Evolutionary conservation across 2,329 filamentous ascomycete genomes (phyloP), one percentile per base, ranked within the genome.

Genomic region (Nemania serpens): DNA sequence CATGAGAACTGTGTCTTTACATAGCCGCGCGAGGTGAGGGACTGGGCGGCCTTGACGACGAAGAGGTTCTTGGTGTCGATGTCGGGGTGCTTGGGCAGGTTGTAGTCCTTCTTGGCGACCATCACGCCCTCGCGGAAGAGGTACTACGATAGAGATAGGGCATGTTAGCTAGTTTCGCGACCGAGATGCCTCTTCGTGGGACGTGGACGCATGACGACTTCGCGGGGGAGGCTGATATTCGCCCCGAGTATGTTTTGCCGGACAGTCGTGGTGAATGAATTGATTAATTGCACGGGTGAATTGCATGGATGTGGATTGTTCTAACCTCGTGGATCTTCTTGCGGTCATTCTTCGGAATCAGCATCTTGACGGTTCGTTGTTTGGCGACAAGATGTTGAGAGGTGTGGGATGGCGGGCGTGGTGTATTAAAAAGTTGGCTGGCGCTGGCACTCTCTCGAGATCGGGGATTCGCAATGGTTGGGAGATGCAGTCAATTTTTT

Each of bases 1-100:
- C 93, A 97, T 72, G 93, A 97, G 91, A 99, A 99, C 83, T 96
- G 95, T 75, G 95, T 99, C 91, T 99, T 99, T 84, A 99, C 88
- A 83, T 91, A 98, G 79, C 94, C 94, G 80, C 95, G 94, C 74
- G 93, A 97, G 85, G 89, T 96, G 78, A 99, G 89, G 70, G 95
- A 99, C 87, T 99, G 95, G 84, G 88, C 90, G 77, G 95, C 95
- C 89, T 99, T 99, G 88, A 99, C 91, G 81, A 98, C 94, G 81
- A 83, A 98, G 76, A 99, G 91, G 89, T 99, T 99, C 90, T 97
- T 97, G 82, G 93, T 96, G 86, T 97, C 95, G 81, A 98, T 95
- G 76, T 99, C 94, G 79, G 86, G 86, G 86, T 99, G 95, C 89
- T 96, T 96, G 80, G 91, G 90, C 75, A 93, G 91, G 87, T 97